Evolutionary conservation across 345 rosid species (phyloP).

Genomic region (Noccaea bulbosa): DNA sequence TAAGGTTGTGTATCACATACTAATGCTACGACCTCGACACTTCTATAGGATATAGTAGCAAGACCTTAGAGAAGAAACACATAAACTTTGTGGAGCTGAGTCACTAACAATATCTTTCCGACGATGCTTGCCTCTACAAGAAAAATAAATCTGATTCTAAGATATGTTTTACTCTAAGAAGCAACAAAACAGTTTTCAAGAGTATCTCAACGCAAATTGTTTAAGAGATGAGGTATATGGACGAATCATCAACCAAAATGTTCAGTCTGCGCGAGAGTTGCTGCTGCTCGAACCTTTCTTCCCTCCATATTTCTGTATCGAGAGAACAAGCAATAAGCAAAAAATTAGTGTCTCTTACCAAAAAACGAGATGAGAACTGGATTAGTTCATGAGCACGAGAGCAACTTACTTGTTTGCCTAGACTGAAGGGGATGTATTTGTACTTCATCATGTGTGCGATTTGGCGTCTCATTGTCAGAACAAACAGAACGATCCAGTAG

Average conservation of each 20-base stretch:
- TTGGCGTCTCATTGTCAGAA: conserved; percentile 81
- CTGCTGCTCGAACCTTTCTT: conserved; percentile 50
- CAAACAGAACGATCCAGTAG: conserved; percentile 80
- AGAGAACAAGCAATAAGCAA: neutral
- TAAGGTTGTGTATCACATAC: neutral
- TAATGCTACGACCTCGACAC: neutral
- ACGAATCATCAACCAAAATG: neutral
- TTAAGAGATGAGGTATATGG: neutral
- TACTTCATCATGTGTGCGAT: conserved; percentile 86
- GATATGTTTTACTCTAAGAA: neutral
- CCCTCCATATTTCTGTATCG: conserved; percentile 51
- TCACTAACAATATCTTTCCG: neutral
- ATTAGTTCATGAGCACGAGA: neutral
- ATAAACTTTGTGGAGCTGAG: neutral
- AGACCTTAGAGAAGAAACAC: neutral
- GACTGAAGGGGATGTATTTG: conserved; percentile 67
- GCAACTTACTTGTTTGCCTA: conserved; percentile 75
- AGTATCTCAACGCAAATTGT: neutral
- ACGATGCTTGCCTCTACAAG: conserved; percentile 4
- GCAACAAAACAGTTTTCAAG: neutral
- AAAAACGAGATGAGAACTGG: neutral
- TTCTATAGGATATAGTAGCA: too few species aligned
- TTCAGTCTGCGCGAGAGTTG: conserved; percentile 40
- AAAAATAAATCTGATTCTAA: neutral
- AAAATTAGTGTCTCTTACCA: neutral